Evolutionary conservation across 257 asterid species (phyloP).

Genomic region (Nicotiana knightiana): DNA sequence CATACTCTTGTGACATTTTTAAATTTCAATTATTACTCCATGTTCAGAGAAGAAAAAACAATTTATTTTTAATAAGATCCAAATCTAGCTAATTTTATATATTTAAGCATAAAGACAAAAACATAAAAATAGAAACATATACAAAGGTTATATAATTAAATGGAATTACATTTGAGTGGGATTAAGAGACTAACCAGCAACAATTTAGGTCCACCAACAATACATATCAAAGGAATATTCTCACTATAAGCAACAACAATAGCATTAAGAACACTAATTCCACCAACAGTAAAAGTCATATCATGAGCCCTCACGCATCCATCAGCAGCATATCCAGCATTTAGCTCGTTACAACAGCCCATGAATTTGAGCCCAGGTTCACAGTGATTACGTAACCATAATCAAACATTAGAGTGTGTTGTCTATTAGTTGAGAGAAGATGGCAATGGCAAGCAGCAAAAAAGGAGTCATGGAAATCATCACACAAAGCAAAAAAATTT

Average conservation of each 20-base stretch:
- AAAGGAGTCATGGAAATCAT: no score
- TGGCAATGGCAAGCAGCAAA: no score
- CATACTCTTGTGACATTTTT: conserved; percentile 11
- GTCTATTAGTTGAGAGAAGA: no score
- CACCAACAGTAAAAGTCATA: conserved; percentile 27
- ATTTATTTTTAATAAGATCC: neutral
- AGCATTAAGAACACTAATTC: conserved; percentile 21
- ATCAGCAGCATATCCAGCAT: conserved; percentile 36
- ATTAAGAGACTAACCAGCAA: no score
- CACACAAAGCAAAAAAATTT: no score
- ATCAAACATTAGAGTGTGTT: neutral
- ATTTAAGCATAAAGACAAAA: neutral
- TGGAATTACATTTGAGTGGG: no score
- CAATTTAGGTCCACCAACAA: conserved; percentile 16
- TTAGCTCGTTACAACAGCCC: conserved; percentile 90
- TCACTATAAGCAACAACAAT: conserved; percentile 25
- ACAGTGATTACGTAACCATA: conserved; percentile 48
- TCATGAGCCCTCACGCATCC: conserved; percentile 24
- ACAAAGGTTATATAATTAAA: neutral
- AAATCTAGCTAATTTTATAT: neutral
- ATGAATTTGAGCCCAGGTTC: conserved; percentile 70
- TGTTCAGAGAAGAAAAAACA: conserved; percentile 3
- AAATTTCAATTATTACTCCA: conserved; percentile 24
- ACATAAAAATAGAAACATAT: neutral
- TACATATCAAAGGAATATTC: conserved; percentile 12